phyloP scores from a whole-genome alignment of 441 rosid genomes.

The Aquilaria agallochum region DNA sequence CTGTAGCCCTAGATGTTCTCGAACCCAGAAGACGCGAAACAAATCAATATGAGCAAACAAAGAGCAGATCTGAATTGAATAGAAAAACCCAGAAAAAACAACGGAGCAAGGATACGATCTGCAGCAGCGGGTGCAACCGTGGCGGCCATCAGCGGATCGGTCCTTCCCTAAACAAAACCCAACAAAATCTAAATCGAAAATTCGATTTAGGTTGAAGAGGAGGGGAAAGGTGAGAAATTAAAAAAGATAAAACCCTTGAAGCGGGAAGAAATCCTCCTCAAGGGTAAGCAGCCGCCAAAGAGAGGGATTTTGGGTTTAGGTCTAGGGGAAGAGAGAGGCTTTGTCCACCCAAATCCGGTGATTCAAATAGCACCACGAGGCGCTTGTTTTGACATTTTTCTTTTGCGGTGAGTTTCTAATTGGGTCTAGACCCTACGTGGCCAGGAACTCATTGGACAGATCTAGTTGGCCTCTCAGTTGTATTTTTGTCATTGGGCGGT shows the following conservation, averaged over 20 bases:
- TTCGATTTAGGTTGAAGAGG: constrained; percentile 25
- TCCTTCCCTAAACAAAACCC: constrained; percentile 32
- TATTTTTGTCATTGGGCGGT: too few species aligned
- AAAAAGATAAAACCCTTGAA: neutral
- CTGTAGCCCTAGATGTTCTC: neutral
- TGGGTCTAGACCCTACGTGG: too few species aligned
- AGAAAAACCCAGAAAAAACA: constrained; percentile 16
- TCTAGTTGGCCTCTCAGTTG: too few species aligned
- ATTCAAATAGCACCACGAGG: constrained; percentile 66
- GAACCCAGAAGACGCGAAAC: neutral
- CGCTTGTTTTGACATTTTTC: neutral
- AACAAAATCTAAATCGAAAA: constrained; percentile 24
- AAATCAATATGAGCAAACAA: constrained; percentile 5
- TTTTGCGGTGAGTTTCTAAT: neutral
- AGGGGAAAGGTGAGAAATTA: neutral
- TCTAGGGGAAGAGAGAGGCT: constrained; percentile 35
- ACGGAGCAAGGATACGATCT: constrained; percentile 60
- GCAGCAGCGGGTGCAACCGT: constrained; percentile 54
- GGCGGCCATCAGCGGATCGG: constrained; percentile 54
- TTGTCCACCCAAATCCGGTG: constrained; percentile 30
- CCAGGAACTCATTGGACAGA: too few species aligned
- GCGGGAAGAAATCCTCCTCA: constrained; percentile 17
- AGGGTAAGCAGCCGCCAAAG: constrained; percentile 53
- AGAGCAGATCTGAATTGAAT: constrained; percentile 7
- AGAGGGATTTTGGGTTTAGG: constrained; percentile 32